Conservation (phyloP, 2,329 filamentous ascomycete genomes). For the Fusarium nodosum region DNA sequence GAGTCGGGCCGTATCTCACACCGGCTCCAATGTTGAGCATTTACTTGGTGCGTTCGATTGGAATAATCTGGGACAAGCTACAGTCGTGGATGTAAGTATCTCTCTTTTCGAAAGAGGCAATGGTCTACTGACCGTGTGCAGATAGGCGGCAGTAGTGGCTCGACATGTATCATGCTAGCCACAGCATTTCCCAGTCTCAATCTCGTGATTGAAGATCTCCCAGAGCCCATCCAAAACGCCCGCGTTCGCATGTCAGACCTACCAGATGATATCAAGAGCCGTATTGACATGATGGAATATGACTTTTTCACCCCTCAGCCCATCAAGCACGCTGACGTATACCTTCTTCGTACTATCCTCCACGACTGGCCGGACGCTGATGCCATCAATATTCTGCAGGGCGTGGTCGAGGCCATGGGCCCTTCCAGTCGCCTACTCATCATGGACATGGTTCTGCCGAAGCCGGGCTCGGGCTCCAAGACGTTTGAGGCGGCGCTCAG, state of each 20-base stretch:
- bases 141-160: constrained; percentile 34
- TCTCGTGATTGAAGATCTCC: constrained; percentile 55
- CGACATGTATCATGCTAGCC: constrained; percentile 40
- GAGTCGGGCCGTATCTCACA: constrained; percentile 36
- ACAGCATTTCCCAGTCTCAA: constrained; percentile 52
- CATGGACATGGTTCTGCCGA: constrained; percentile 43
- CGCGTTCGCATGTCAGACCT: constrained; percentile 39
- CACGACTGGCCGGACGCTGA: constrained; percentile 57
- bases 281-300: constrained; percentile 48
- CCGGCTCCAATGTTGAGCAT: constrained; percentile 34
- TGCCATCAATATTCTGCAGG: constrained; percentile 50
- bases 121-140: not conserved
- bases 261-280: constrained; percentile 30
- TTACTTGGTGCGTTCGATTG: constrained; percentile 28
- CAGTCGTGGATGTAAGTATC: constrained; percentile 29
- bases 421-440: constrained; percentile 25
- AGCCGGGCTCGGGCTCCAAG: constrained; percentile 20
- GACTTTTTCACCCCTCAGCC: constrained; percentile 55
- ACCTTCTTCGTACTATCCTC: constrained; percentile 51
- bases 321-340: constrained; percentile 49
- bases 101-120: fast-evolving
- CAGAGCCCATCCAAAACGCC: constrained; percentile 3
- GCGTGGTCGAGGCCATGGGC: constrained; percentile 21
- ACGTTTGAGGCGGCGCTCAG: constrained; percentile 25
- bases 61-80: constrained; percentile 14